Evolutionary conservation across 805 yeast species (phyloP).

Genomic region (Sungouiozyma ichnusensis): DNA sequence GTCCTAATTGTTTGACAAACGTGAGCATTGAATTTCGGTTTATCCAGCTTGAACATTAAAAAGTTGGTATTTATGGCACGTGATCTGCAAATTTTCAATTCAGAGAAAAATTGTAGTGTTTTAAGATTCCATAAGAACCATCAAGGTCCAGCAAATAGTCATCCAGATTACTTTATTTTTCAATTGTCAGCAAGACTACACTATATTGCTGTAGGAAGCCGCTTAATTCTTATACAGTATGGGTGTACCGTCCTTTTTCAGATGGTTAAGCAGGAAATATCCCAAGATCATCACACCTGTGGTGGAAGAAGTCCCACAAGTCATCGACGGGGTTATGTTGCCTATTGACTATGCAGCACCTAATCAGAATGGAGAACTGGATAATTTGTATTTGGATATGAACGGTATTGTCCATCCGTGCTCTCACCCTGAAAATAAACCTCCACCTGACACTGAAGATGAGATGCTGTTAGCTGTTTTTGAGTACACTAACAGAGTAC

Average conservation of each 20-base stretch:
- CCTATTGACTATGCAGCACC: conserved; percentile 63
- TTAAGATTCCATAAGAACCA: too few species aligned
- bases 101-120: too few species aligned
- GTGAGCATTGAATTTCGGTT: too few species aligned
- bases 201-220: too few species aligned
- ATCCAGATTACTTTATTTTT: too few species aligned
- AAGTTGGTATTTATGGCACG: too few species aligned
- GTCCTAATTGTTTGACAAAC: too few species aligned
- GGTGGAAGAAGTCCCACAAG: conserved; percentile 54
- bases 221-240: conserved; percentile 29
- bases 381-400: conserved; percentile 91
- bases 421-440: conserved; percentile 93
- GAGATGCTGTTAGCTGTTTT: conserved; percentile 94
- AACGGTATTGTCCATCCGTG: conserved; percentile 99
- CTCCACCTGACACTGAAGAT: conserved; percentile 92
- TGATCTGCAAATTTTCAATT: too few species aligned
- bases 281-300: conserved; percentile 93
- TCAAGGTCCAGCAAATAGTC: too few species aligned
- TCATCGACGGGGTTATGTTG: conserved; percentile 48
- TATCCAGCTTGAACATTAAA: too few species aligned
- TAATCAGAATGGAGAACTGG: conserved; percentile 93
- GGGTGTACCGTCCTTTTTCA: conserved; percentile 97
- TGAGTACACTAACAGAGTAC: conserved; percentile 82
- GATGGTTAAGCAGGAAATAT: conserved; percentile 90
- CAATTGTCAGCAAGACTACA: background rate